phyloP scores from a whole-genome alignment of 352 stramenopile genomes.

The Globisporangium echinulatum region DNA sequence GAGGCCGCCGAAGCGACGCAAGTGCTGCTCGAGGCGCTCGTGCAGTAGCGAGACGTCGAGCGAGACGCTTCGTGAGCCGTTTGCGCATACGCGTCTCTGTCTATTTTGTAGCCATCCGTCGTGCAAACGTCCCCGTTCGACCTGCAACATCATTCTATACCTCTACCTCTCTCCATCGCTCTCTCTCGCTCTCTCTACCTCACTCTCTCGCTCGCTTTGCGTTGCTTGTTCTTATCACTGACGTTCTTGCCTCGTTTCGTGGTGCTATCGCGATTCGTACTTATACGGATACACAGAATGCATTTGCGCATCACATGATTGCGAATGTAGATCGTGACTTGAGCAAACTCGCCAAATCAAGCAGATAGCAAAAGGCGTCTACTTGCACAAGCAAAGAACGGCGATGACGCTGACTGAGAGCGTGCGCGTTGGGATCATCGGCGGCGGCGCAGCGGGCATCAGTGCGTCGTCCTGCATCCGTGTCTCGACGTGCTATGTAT shows the following conservation, averaged over 20 bases:
- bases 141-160: neutral
- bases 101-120: conserved; percentile 11
- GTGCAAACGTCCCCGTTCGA: neutral
- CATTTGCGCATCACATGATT: too few relatives aligned
- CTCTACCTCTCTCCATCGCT: neutral
- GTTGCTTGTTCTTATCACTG: too few relatives aligned
- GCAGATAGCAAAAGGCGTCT: too few relatives aligned
- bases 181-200: too few relatives aligned
- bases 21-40: conserved; percentile 31
- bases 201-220: too few relatives aligned
- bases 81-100: conserved; percentile 1
- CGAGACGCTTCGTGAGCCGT: neutral
- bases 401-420: neutral
- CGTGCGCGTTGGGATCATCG: conserved; percentile 58
- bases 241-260: too few relatives aligned
- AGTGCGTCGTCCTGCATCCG: conserved; percentile 31
- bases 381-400: neutral
- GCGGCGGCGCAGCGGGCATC: conserved; percentile 64
- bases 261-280: too few relatives aligned
- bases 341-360: too few relatives aligned
- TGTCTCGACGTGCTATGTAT: neutral
- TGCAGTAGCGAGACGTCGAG: neutral
- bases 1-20: conserved; percentile 63
- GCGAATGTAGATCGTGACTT: too few relatives aligned
- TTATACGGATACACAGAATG: too few relatives aligned